These are phyloP conservation scores for Wickerhamiella shivajii DNA, from an alignment of 805 yeast species.

Conservation along the genomic window DNA sequence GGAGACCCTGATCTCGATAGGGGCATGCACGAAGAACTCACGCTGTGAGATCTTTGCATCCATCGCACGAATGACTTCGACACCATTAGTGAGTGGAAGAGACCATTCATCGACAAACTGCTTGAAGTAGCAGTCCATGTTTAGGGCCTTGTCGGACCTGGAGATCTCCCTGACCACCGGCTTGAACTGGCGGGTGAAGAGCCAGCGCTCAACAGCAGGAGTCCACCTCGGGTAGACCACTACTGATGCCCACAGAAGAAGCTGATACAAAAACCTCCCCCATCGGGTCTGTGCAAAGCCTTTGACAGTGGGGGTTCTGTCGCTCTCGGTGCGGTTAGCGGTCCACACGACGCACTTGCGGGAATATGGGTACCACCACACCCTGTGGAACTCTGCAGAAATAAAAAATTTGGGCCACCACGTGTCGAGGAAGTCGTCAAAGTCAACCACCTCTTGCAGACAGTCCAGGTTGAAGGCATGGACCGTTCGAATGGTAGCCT, in stretches of 20 bases:
- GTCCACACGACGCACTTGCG: constrained; percentile 81
- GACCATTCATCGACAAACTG: constrained; percentile 97
- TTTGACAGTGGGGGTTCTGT: constrained; percentile 28
- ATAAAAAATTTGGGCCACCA: constrained; percentile 72
- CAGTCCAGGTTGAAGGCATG: constrained; percentile 75
- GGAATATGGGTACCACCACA: constrained; percentile 97
- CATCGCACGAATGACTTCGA: constrained; percentile 39
- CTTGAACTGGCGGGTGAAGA: constrained; percentile 76
- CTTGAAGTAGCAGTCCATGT: constrained; percentile 88
- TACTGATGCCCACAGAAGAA: constrained; percentile 65
- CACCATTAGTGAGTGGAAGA: constrained; percentile 72
- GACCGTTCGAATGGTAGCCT: constrained; percentile 70
- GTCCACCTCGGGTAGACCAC: constrained; percentile 60
- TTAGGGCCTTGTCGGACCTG: constrained; percentile 71
- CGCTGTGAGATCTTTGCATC: constrained; percentile 38
- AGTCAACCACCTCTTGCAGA: constrained; percentile 64
- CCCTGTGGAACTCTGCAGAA: constrained; percentile 75
- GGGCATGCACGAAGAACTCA: constrained; percentile 80
- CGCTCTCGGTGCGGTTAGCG: constrained; percentile 49
- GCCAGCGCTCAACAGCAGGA: constrained; percentile 72
- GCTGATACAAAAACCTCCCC: constrained; percentile 70
- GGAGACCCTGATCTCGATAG: constrained; percentile 87
- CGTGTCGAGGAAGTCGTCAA: constrained; percentile 51
- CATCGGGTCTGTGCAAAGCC: constrained; percentile 71
- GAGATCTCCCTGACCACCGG: constrained; percentile 54